These are phyloP conservation scores for Perkinsus marinus DNA, from an alignment of 169 alveolate genomes.

Conservation along the genomic window DNA sequence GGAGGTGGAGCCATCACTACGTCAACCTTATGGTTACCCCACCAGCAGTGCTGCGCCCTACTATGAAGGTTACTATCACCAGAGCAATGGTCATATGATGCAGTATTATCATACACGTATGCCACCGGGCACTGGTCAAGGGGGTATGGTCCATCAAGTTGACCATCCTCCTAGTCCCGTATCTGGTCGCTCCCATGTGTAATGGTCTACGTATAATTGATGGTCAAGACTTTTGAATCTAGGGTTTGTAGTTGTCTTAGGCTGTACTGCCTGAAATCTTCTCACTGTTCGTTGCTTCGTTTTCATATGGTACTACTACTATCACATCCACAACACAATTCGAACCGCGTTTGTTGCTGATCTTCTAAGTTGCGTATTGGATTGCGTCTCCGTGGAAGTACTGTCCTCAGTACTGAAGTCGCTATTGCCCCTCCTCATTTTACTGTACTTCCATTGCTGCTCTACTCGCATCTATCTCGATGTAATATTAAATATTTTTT, in stretches of 20 bases:
- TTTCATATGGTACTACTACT: neutral
- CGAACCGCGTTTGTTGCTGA: no score
- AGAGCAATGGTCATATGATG: neutral
- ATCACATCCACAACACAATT: no score
- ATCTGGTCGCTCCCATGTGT: neutral
- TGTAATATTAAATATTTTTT: no score
- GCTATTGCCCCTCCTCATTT: no score
- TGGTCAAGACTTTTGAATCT: neutral
- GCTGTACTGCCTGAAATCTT: neutral
- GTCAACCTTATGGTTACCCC: neutral
- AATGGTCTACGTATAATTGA: neutral
- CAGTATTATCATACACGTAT: neutral
- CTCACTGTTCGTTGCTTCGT: neutral
- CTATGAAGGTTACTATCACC: neutral
- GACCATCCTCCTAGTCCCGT: neutral
- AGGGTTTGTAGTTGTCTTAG: neutral
- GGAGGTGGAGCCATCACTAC: neutral
- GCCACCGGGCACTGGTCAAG: neutral
- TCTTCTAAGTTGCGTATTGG: no score
- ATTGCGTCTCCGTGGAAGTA: no score
- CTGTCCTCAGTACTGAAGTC: no score
- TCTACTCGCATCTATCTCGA: no score
- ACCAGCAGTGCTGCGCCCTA: neutral
- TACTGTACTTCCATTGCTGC: no score
- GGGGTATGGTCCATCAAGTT: neutral